Conservation (phyloP, 257 asterid genomes). For the Ilex asprella region DNA sequence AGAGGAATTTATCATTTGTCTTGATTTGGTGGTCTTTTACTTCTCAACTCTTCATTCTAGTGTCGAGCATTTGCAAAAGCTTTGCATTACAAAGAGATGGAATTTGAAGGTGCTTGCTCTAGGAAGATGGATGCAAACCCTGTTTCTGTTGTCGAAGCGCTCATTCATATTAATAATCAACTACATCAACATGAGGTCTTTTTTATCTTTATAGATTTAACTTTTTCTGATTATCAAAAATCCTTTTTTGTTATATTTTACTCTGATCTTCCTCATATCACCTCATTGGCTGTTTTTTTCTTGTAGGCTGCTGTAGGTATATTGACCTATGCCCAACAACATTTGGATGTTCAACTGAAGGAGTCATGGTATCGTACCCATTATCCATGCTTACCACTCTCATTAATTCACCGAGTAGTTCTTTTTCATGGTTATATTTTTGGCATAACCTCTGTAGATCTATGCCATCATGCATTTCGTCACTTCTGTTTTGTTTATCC, state of each 20-base stretch:
- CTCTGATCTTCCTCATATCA: not conserved
- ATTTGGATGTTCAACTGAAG: slow-evolving; percentile 89
- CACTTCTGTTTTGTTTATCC: too few species aligned
- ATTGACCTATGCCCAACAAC: slow-evolving; percentile 86
- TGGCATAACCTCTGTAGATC: too few species aligned
- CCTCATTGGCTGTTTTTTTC: not conserved
- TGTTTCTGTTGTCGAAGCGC: slow-evolving; percentile 93
- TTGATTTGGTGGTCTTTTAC: slow-evolving; percentile 3
- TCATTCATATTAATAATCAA: slow-evolving; percentile 94
- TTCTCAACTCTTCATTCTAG: slow-evolving; percentile 41
- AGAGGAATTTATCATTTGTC: slow-evolving; percentile 3
- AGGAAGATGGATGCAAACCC: slow-evolving; percentile 91
- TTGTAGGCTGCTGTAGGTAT: slow-evolving; percentile 96
- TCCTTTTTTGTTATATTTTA: too few species aligned
- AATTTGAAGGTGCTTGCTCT: slow-evolving; percentile 85
- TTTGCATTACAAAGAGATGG: slow-evolving; percentile 96
- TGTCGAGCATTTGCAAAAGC: slow-evolving; percentile 99
- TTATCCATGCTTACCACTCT: not conserved
- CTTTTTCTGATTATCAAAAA: too few species aligned
- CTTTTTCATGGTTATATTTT: too few species aligned
- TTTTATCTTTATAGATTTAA: not conserved
- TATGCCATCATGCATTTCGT: too few species aligned
- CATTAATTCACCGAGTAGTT: not conserved
- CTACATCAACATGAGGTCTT: slow-evolving; percentile 95
- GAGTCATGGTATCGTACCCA: slow-evolving; percentile 76